phyloP scores from a whole-genome alignment of 352 stramenopile genomes.

The Phytophthora melonis region DNA sequence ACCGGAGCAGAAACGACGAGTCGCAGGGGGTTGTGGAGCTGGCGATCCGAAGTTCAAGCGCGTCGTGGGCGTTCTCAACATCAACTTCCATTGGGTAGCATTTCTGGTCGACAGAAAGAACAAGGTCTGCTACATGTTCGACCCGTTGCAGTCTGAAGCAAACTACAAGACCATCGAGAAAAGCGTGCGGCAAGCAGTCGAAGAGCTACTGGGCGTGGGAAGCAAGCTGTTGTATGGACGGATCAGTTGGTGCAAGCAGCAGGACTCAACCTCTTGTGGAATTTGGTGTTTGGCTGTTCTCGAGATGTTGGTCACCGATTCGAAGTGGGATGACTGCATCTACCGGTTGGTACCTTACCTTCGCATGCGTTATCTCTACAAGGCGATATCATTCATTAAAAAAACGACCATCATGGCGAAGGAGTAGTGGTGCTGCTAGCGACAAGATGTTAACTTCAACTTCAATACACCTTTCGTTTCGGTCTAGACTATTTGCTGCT shows the following conservation, averaged over 20 bases:
- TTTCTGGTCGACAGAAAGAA: background rate
- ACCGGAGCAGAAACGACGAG: too few relatives aligned
- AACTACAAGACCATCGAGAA: constrained; percentile 8
- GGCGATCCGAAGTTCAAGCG: constrained; percentile 1
- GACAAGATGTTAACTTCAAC: background rate
- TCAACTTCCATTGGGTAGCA: constrained; percentile 7
- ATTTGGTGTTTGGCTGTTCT: background rate
- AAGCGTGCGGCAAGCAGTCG: background rate
- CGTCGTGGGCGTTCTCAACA: constrained; percentile 4
- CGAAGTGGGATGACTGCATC: background rate
- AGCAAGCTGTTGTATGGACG: too few relatives aligned
- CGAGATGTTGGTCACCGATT: background rate
- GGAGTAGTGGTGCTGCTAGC: too few relatives aligned
- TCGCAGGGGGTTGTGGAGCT: background rate
- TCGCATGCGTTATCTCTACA: too few relatives aligned
- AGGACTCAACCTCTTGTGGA: background rate
- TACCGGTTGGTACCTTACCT: too few relatives aligned
- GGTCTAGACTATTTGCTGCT: too few relatives aligned
- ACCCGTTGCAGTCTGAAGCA: background rate
- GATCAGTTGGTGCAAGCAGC: too few relatives aligned
- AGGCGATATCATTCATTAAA: background rate
- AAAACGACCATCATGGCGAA: background rate
- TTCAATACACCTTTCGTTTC: background rate
- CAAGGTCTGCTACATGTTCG: background rate
- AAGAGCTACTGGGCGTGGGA: too few relatives aligned